Evolutionary conservation across 1,284 basidiomycete species (phyloP), one percentile per base, ranked within the genome.

Genomic region (Chalciporus sp.): DNA sequence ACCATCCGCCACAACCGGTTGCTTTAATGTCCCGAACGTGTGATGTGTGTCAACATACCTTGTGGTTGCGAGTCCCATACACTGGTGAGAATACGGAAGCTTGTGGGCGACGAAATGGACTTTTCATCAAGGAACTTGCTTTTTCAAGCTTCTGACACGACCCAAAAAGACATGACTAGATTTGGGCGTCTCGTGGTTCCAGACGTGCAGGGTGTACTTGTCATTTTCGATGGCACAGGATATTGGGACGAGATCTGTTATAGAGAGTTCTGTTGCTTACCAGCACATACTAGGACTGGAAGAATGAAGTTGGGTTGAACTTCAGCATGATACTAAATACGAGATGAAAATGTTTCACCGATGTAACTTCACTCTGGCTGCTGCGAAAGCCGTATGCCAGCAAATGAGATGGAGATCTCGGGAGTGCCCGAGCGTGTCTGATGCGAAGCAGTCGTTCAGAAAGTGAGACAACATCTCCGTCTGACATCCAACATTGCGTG

Each of bases 341-440:
- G 50, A 62, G 53, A 61, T 42, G 50, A 53, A 45, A 29, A 28
- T 58, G 61, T 63, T 50, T 63, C 63, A 65, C 61, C 39, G 10
- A 37, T 16, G 16, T 51, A 48, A 52, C 44, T 29, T 50, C 47
- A 41, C 35, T 43, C 41, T 14, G 48, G 45, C 11, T 41, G 29
- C 42, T 49, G 35, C 40, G 47, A 29, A 42, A 39, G 37, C 31
- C 23, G 27, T 11, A 33, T 12, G 31, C 11, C 31, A 33, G 11
- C 31, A 33, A 11, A 33, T 27, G 28, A 47, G 12, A 48, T 29
- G 31, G 33, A 41, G 17, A 47, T 23, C 33, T 44, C 39, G 10
- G 20, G 11, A 19, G 40, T 40, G 31, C 12, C 31, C 31, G 31
- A 12, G 11, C 16, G 20, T 33, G 44, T 42, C 16, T 43, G 28